A percentile compares a stretch with the other conserved stretches of the same genome.
These are phyloP conservation scores for Saccharomycopsis capsularis DNA, from an alignment of 805 yeast species.

Conservation along the genomic window DNA sequence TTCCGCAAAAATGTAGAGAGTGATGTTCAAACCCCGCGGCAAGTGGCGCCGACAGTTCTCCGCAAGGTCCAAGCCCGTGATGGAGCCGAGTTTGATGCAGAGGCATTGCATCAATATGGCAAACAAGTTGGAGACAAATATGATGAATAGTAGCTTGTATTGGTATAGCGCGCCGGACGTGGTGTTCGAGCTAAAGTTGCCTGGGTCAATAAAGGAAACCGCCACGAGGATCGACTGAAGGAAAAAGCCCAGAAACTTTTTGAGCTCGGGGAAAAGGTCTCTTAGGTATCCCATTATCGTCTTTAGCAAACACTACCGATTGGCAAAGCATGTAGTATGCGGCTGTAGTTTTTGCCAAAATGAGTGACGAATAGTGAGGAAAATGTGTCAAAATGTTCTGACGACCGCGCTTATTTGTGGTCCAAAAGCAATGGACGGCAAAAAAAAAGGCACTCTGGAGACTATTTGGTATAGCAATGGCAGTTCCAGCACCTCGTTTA, in stretches of 20 bases:
- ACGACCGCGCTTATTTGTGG: too few relatives aligned
- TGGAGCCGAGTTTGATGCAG: slow-evolving; percentile 81
- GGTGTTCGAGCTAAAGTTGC: slow-evolving; percentile 86
- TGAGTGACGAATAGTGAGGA: too few relatives aligned
- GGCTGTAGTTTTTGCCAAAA: too few relatives aligned
- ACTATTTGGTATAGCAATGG: too few relatives aligned
- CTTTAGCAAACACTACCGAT: too few relatives aligned
- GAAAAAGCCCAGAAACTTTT: slow-evolving; percentile 57
- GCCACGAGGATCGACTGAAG: slow-evolving; percentile 88
- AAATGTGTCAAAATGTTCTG: too few relatives aligned
- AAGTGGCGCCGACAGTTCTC: slow-evolving; percentile 71
- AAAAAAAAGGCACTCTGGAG: too few relatives aligned
- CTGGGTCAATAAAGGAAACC: slow-evolving; percentile 92
- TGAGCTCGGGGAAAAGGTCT: too few relatives aligned
- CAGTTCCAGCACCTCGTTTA: too few relatives aligned
- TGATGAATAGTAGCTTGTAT: slow-evolving; percentile 60
- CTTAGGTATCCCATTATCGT: too few relatives aligned
- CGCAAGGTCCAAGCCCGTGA: slow-evolving; percentile 84
- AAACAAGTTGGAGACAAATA: slow-evolving; percentile 71
- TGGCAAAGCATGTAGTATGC: too few relatives aligned
- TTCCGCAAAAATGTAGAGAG: slow-evolving; percentile 73
- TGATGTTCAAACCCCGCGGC: slow-evolving; percentile 57
- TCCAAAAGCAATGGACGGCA: too few relatives aligned
- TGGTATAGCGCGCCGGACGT: slow-evolving; percentile 78
- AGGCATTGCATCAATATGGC: slow-evolving; percentile 79